Evolutionary conservation across 2,329 filamentous ascomycete genomes (phyloP).

Genomic region (Colletotrichum lentis): DNA sequence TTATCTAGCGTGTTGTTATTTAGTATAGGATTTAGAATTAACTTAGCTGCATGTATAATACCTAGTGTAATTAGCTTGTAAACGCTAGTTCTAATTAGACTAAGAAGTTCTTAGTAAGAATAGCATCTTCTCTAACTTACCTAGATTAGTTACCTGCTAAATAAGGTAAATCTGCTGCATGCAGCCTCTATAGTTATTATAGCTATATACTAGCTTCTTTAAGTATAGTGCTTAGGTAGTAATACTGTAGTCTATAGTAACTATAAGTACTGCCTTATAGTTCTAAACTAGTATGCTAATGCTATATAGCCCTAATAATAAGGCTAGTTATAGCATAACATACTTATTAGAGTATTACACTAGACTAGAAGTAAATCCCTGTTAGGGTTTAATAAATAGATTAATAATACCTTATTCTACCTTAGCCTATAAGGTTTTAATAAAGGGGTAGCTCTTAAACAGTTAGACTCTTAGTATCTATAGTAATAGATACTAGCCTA

Average conservation of each 20-base stretch:
- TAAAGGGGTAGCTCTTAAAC: conserved; percentile 1
- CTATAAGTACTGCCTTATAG: conserved; percentile 6
- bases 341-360: background rate
- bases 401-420: background rate
- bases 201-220: conserved; percentile 2
- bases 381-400: conserved; percentile 2
- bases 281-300: background rate
- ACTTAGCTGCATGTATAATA: conserved; percentile 5
- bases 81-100: too few species aligned
- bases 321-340: background rate
- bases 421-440: background rate
- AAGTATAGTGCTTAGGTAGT: background rate
- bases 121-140: background rate
- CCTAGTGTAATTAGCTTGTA: background rate
- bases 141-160: conserved; percentile 2
- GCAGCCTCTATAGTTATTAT: background rate
- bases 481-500: conserved; percentile 1
- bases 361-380: conserved; percentile 1
- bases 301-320: background rate
- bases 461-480: conserved; percentile 4
- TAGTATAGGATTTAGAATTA: conserved; percentile 5
- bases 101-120: too few species aligned
- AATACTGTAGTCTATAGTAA: background rate
- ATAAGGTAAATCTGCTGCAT: conserved; percentile 1
- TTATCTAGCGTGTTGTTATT: background rate